Evolutionary conservation across 2,329 filamentous ascomycete species (phyloP), one percentile per base, ranked within the genome.

Genomic region (Leptographium procerum): DNA sequence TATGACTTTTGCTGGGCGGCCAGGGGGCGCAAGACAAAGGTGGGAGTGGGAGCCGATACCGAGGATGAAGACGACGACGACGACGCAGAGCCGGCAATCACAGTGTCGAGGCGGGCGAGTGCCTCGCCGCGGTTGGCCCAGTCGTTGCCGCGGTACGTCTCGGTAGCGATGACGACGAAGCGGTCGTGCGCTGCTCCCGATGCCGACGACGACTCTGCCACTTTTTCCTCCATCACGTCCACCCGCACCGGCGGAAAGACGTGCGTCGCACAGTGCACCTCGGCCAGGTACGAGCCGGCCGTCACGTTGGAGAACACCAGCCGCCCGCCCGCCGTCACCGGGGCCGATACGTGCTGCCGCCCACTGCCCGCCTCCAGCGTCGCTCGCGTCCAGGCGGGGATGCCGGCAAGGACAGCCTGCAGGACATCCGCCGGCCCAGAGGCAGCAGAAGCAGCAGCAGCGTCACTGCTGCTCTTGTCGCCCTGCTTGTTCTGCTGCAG

Each of bases 81-180:
- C 36, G 36, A 40, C 9, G 40, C 7, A 5, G 26, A 61, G 65
- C 14, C 36, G 61, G 58, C 56, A 1, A 52, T 65, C n/a, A 60
- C 69, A 1, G 68, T 72, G 34, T 73, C 71, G 26, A 70, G 74
- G 55, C 78, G 69, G 4, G 62, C 63, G 34, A 79, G 74, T 52
- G 70, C 77, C 73, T 88, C 86, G 19, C 91, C 92, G 67, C 84
- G 87, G 69, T 96, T 95, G 22, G 78, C 84, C 91, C 92, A 96
- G 65, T 94, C 88, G 66, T 95, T 92, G 0, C 90, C 91, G 53
- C 90, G 79, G 69, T 86, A 95, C 29, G 90, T 95, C 76, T 92
- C 88, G 86, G 88, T 94, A 31, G 85, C 85, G 48, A 78, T 73
- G 3, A 90, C 76, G 52, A 78, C 70, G 45, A 76, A 71, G 36